phyloP scores from a whole-genome alignment of 2,329 filamentous ascomycete species.

The Diplodia scrobiculata region DNA sequence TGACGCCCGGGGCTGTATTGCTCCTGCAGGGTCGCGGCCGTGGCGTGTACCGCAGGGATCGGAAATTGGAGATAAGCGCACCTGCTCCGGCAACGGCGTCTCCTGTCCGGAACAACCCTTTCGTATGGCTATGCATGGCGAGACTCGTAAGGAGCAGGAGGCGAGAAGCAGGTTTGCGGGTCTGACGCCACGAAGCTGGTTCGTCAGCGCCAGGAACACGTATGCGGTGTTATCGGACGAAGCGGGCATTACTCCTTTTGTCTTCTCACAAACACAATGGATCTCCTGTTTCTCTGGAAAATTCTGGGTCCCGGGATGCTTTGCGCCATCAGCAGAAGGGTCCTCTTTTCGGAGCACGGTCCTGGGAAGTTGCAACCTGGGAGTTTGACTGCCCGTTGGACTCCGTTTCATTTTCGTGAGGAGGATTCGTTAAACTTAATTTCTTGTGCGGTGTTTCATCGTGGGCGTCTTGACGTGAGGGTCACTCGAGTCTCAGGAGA shows the following conservation, averaged over 20 bases:
- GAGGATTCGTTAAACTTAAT: neutral
- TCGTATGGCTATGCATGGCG: neutral
- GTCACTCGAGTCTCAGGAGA: constrained; percentile 27
- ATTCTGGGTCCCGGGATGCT: constrained; percentile 6
- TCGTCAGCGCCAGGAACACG: neutral
- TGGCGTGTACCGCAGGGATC: constrained; percentile 2
- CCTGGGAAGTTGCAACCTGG: neutral
- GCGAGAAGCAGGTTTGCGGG: constrained; percentile 2
- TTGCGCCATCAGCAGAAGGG: constrained; percentile 9
- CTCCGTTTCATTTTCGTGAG: constrained; percentile 26
- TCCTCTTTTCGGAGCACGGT: constrained; percentile 3
- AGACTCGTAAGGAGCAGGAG: neutral
- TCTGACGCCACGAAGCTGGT: neutral
- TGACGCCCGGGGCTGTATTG: constrained; percentile 5
- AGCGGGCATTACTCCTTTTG: constrained; percentile 11
- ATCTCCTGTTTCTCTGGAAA: constrained; percentile 11
- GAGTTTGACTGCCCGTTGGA: constrained; percentile 5
- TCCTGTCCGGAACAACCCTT: neutral
- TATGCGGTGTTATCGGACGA: constrained; percentile 10
- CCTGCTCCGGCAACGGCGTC: constrained; percentile 7
- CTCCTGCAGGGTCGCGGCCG: neutral
- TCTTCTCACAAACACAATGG: neutral
- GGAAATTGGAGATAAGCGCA: neutral
- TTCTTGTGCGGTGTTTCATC: constrained; percentile 19
- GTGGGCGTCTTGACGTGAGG: constrained; percentile 19